These are phyloP conservation scores for Colletotrichum lupini DNA, from an alignment of 2,329 filamentous ascomycete species.

Conservation along the genomic window DNA sequence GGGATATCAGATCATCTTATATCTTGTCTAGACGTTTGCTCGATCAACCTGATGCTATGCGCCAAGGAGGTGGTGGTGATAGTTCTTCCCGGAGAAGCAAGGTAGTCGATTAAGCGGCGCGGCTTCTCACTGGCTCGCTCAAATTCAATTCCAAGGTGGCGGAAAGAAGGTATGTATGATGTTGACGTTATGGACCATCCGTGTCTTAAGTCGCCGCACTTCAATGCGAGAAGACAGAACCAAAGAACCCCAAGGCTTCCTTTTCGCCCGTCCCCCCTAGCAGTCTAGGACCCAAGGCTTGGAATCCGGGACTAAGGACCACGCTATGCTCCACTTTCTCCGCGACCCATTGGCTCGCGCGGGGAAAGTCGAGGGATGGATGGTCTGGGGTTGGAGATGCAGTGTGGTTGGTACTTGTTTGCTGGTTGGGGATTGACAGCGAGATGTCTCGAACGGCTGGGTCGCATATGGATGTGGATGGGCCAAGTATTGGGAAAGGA, in stretches of 20 bases:
- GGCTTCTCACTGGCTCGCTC: constrained; percentile 33
- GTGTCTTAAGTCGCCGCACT: neutral
- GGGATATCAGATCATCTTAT: constrained; percentile 24
- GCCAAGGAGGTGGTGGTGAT: constrained; percentile 21
- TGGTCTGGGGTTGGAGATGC: constrained; percentile 20
- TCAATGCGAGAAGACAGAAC: constrained; percentile 4
- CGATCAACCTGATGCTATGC: neutral
- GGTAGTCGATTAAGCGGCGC: neutral
- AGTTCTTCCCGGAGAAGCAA: neutral
- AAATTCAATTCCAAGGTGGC: constrained; percentile 28
- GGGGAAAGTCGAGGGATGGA: constrained; percentile 23
- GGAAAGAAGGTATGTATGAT: constrained; percentile 5
- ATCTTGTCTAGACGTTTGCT: neutral
- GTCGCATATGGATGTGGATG: neutral
- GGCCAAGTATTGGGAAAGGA: neutral
- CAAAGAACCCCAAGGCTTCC: neutral
- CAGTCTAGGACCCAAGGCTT: neutral
- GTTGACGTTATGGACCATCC: constrained; percentile 27
- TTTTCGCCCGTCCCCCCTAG: neutral
- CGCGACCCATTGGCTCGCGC: constrained; percentile 30
- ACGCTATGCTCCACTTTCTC: constrained; percentile 26
- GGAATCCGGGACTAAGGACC: constrained; percentile 17
- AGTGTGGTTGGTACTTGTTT: neutral
- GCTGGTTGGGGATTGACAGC: neutral
- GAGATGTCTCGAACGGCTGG: constrained; percentile 2